Evolutionary conservation across 2,329 filamentous ascomycete species (phyloP).

Genomic region (Ceratocystis destructans): DNA sequence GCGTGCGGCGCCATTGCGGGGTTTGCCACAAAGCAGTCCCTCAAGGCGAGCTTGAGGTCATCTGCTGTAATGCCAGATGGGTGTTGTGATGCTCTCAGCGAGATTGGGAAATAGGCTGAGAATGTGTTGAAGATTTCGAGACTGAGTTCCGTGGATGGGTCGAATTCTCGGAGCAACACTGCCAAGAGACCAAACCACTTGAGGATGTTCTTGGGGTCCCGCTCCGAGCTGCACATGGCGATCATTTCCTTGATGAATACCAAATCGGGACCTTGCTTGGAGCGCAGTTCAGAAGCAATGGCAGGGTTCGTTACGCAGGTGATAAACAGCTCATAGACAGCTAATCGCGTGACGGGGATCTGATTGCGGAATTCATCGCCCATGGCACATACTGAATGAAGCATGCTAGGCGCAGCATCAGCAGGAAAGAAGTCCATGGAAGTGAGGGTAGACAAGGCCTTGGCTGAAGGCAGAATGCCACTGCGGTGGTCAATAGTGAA

Average conservation of each 20-base stretch:
- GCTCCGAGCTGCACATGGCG: slow-evolving; percentile 39
- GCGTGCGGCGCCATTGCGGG: slow-evolving; percentile 33
- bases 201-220: slow-evolving; percentile 44
- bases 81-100: slow-evolving; percentile 38
- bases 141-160: slow-evolving; percentile 33
- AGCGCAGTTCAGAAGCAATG: slow-evolving; percentile 30
- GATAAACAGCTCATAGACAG: slow-evolving; percentile 38
- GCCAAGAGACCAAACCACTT: slow-evolving; percentile 42
- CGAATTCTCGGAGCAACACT: slow-evolving; percentile 33
- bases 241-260: slow-evolving; percentile 38
- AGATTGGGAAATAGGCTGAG: slow-evolving; percentile 49
- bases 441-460: slow-evolving; percentile 37
- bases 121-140: slow-evolving; percentile 41
- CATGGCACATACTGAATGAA: slow-evolving; percentile 36
- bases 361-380: slow-evolving; percentile 45
- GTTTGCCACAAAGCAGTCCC: slow-evolving; percentile 41
- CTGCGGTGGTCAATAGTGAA: slow-evolving; percentile 46
- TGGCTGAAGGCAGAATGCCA: slow-evolving; percentile 41
- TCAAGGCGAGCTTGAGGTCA: slow-evolving; percentile 39
- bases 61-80: slow-evolving; percentile 40
- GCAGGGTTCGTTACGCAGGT: slow-evolving; percentile 32
- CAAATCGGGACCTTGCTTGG: slow-evolving; percentile 30
- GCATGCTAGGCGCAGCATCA: slow-evolving; percentile 34
- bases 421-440: slow-evolving; percentile 40
- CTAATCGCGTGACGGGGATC: slow-evolving; percentile 36